Conservation (phyloP, 2,329 filamentous ascomycete species). For the Mycosphaerelloides madeirae region DNA sequence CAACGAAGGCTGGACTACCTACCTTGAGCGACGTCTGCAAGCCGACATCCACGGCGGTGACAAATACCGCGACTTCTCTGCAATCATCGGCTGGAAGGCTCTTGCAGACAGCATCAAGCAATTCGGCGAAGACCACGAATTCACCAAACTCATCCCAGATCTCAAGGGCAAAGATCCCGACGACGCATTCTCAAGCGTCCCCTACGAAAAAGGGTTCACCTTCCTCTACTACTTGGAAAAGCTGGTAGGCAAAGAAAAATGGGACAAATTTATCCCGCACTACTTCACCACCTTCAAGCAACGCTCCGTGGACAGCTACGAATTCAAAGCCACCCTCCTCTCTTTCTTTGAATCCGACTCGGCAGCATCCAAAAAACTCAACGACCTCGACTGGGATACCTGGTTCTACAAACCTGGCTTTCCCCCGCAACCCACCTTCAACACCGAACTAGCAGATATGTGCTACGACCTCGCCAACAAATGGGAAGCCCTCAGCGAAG, state of each 20-base stretch:
- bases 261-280: slow-evolving; percentile 91
- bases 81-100: slow-evolving; percentile 93
- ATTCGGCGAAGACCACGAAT: slow-evolving; percentile 80
- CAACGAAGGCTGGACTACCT: slow-evolving; percentile 86
- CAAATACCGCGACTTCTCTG: slow-evolving; percentile 82
- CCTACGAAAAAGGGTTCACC: slow-evolving; percentile 95
- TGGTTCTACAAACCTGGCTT: slow-evolving; percentile 86
- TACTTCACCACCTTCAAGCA: slow-evolving; percentile 83
- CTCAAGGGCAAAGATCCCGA: slow-evolving; percentile 90
- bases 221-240: slow-evolving; percentile 89
- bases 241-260: slow-evolving; percentile 76
- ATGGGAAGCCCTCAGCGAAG: slow-evolving; percentile 59
- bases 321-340: slow-evolving; percentile 85
- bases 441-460: slow-evolving; percentile 78
- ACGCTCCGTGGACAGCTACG: slow-evolving; percentile 86
- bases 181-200: slow-evolving; percentile 86
- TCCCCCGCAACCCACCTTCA: slow-evolving; percentile 85
- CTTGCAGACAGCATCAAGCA: slow-evolving; percentile 73
- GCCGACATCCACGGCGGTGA: slow-evolving; percentile 72
- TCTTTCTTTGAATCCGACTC: slow-evolving; percentile 74
- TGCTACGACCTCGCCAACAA: slow-evolving; percentile 78
- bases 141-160: slow-evolving; percentile 83
- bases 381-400: slow-evolving; percentile 78
- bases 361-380: slow-evolving; percentile 58
- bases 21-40: slow-evolving; percentile 81